These are phyloP conservation scores for Acacia acuminata DNA, from an alignment of 306 rosid species.

Conservation along the genomic window DNA sequence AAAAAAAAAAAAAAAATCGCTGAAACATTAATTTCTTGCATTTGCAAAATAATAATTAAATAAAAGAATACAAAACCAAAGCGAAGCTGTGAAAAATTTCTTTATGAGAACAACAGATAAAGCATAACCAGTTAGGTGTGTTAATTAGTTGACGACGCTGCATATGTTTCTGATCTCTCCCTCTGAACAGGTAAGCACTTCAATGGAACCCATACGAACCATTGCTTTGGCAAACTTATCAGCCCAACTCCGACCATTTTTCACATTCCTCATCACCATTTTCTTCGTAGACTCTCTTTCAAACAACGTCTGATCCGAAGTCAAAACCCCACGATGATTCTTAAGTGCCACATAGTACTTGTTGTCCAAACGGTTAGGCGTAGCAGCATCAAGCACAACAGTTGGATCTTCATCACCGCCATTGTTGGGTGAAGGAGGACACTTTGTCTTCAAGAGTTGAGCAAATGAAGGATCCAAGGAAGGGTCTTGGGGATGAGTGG, in stretches of 20 bases:
- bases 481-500: not conserved
- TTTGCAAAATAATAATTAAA: not conserved
- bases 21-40: not conserved
- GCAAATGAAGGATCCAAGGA: constrained; percentile 5
- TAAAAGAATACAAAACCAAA: not conserved
- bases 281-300: constrained; percentile 21
- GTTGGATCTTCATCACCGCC: not conserved
- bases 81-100: not conserved
- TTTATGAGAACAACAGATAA: not conserved
- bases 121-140: not conserved
- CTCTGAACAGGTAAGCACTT: not conserved
- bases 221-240: constrained; percentile 28
- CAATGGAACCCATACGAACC: not conserved
- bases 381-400: not conserved
- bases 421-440: constrained; percentile 11
- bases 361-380: constrained; percentile 24
- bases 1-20: too few relatives aligned
- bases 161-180: constrained; percentile 7
- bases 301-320: constrained; percentile 38
- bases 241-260: constrained; percentile 24
- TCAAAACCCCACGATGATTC: constrained; percentile 40
- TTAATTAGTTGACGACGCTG: not conserved
- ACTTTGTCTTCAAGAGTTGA: constrained; percentile 28
- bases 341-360: constrained; percentile 33
- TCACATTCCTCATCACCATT: constrained; percentile 34